A percentile compares a stretch with the other conserved stretches of the same genome.
Evolutionary conservation across 169 alveolate genomes (phyloP).

Genomic region (Plasmodium gallinaceum): DNA sequence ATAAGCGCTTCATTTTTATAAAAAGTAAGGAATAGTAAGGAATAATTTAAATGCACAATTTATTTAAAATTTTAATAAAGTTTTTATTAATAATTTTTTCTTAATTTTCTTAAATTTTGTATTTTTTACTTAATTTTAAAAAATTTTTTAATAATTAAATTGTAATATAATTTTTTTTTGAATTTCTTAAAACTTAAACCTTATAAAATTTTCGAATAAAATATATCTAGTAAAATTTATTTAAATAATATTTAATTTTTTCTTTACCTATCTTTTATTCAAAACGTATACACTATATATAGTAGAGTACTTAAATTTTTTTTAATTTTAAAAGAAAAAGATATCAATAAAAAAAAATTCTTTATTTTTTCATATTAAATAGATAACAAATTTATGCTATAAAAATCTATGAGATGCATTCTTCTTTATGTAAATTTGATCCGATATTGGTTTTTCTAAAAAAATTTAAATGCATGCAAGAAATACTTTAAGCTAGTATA

Average conservation of each 20-base stretch:
- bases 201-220: too few species aligned
- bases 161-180: too few species aligned
- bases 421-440: neutral
- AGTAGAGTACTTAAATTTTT: neutral
- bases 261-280: too few species aligned
- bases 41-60: too few species aligned
- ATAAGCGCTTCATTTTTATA: conserved; percentile 18
- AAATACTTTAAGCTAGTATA: conserved; percentile 18
- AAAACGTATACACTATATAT: too few species aligned
- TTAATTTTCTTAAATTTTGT: neutral
- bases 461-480: conserved; percentile 50
- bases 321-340: conserved; percentile 12
- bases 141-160: neutral
- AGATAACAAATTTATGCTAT: neutral
- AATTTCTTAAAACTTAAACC: too few species aligned
- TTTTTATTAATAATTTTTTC: too few species aligned
- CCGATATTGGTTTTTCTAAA: neutral
- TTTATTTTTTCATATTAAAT: neutral
- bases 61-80: too few species aligned
- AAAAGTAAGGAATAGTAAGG: too few species aligned
- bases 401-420: conserved; percentile 5
- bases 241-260: too few species aligned
- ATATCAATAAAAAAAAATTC: neutral
- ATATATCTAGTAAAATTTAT: too few species aligned
- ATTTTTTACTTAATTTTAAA: neutral